Evolutionary conservation across 371 early-diverging fungal genomes (phyloP), one percentile per base, ranked within the genome.

Genomic region (Conidiobolus incongruus): DNA sequence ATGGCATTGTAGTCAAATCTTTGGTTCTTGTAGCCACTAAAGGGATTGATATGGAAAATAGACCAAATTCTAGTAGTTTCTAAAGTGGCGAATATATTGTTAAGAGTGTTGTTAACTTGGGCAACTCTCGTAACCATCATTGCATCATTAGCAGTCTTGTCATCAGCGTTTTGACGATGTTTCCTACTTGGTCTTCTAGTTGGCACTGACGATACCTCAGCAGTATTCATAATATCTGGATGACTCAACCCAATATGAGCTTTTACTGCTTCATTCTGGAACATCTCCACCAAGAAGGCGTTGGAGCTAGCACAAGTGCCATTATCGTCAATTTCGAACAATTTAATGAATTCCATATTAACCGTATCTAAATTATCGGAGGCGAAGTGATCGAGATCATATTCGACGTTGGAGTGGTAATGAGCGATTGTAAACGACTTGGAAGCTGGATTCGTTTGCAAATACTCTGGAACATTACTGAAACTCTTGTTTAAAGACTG

Each of bases 1-100:
- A 40, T 47, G 22, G 31, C 46, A 38, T 47, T 34, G n/a, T 67
- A 53, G 36, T 71, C 61, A n/a, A n/a, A 49, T 73, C 47, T 51
- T 79, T 81, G 42, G 80, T 76, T 11, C 82, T 78, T 32, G 72
- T 62, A 36, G 91, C 56, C 56, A 82, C 83, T 53, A 83, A 63
- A 33, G 89, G 61, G 47, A 77, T 75, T 79, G 90, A 92, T 13
- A 81, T 60, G 38, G 75, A n/a, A n/a, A n/a, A n/a, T n/a, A n/a
- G n/a, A n/a, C n/a, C n/a, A n/a, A n/a, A n/a, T n/a, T n/a, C n/a
- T 68, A 4, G 91, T 84, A 45, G 81, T 81, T 13, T 65, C 57
- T 46, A 80, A 67, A 2, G 80, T 72, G 17, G 60, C 61, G 35
- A 74, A 65, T 11, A 85, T 49, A 47, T 81, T 77, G 20, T 70